These are phyloP conservation scores for Trichosporon faecale DNA, from an alignment of 1,284 basidiomycete genomes.

Conservation along the genomic window DNA sequence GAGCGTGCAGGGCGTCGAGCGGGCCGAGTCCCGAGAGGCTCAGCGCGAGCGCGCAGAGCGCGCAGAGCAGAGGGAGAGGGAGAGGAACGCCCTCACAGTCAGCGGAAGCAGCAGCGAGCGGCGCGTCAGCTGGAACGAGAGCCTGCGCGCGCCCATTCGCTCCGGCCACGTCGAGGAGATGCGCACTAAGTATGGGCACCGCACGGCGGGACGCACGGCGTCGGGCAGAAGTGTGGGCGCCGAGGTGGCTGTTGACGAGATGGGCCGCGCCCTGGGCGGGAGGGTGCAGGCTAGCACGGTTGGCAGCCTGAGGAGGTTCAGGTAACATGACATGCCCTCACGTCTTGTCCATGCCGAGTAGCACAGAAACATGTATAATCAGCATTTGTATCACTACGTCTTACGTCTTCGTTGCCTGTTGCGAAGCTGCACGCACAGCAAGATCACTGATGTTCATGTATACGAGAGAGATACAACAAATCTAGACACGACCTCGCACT, in stretches of 20 bases:
- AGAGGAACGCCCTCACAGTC: neutral
- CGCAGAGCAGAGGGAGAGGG: neutral
- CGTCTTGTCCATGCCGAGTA: too few relatives aligned
- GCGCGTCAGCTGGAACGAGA: neutral
- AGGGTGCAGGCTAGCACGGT: neutral
- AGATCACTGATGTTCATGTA: neutral
- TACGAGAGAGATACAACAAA: neutral
- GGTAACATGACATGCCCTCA: neutral
- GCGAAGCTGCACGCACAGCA: too few relatives aligned
- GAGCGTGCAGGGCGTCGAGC: too few relatives aligned
- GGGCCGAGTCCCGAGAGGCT: too few relatives aligned
- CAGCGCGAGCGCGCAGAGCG: too few relatives aligned
- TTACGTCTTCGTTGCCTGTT: too few relatives aligned
- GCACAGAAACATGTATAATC: too few relatives aligned
- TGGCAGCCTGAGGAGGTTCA: neutral
- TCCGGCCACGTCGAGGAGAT: slow-evolving; percentile 4
- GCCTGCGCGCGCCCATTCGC: neutral
- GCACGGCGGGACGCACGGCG: neutral
- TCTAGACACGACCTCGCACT: too few relatives aligned
- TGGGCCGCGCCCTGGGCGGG: neutral
- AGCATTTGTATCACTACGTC: too few relatives aligned
- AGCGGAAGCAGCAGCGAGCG: neutral
- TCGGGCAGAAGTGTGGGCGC: neutral
- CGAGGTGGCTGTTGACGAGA: neutral
- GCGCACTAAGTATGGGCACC: neutral